A percentile compares a stretch with the other conserved stretches of the same genome.
Conservation (phyloP, 108 stramenopile genomes). For the Conticribra guillardii region DNA sequence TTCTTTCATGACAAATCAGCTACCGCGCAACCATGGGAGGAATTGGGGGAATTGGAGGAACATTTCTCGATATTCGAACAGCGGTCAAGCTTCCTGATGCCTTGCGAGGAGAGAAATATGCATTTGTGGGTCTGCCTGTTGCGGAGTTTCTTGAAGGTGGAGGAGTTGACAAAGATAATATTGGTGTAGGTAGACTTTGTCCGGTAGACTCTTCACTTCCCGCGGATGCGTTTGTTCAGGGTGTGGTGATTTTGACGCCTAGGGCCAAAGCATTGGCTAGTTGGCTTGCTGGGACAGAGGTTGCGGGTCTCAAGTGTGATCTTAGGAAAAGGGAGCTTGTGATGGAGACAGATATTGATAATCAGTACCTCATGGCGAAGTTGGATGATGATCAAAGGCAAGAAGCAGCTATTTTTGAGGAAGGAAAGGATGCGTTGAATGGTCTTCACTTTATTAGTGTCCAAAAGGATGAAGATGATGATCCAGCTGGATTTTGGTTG, state of each 20-base stretch:
- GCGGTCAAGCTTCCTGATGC: constrained; percentile 95
- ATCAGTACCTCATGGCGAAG: constrained; percentile 90
- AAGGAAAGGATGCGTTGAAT: constrained; percentile 85
- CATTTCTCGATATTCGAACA: constrained; percentile 84
- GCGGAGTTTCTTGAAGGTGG: constrained; percentile 90
- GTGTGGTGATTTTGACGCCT: constrained; percentile 87
- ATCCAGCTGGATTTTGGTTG: constrained; percentile 96
- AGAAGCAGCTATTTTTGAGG: constrained; percentile 92
- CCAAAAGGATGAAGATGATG: constrained; percentile 89
- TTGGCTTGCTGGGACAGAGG: constrained; percentile 94
- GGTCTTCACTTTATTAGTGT: constrained; percentile 95
- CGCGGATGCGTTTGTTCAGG: constrained; percentile 92
- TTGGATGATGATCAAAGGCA: constrained; percentile 84
- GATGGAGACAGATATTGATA: constrained; percentile 95
- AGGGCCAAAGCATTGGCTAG: constrained; percentile 88
- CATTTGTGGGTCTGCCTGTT: constrained; percentile 91
- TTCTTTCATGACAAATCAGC: constrained; percentile 17
- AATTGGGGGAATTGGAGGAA: constrained; percentile 53
- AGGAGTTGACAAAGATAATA: constrained; percentile 70
- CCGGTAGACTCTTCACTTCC: constrained; percentile 61
- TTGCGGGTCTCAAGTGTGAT: constrained; percentile 84
- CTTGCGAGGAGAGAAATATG: constrained; percentile 95
- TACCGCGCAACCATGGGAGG: constrained; percentile 73
- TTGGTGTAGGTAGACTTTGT: constrained; percentile 86
- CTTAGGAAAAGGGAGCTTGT: constrained; percentile 84